A percentile compares a stretch with the other conserved stretches of the same genome.
phyloP scores from a whole-genome alignment of 1,284 basidiomycete species.

The Pholiota adiposa region DNA sequence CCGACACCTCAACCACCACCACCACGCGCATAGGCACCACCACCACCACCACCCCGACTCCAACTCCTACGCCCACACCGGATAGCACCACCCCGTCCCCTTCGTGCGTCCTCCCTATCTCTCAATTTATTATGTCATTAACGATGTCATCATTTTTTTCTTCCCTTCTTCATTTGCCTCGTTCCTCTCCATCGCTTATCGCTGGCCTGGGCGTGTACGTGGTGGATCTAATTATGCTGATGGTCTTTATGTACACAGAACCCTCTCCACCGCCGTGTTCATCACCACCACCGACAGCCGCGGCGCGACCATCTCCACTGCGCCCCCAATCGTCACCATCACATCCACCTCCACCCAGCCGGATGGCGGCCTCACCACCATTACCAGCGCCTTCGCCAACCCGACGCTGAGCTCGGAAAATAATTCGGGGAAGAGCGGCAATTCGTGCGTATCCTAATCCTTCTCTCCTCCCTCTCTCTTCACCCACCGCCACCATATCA shows the following conservation, averaged over 20 bases:
- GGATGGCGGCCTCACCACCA: conserved; percentile 54
- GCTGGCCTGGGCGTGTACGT: background rate
- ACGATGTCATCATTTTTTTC: conserved; percentile 22
- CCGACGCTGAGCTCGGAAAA: conserved; percentile 64
- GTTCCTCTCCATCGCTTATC: background rate
- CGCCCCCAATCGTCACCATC: conserved; percentile 60
- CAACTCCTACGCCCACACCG: too few species aligned
- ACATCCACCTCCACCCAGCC: conserved; percentile 56
- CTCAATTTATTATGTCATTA: conserved; percentile 19
- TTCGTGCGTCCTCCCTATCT: conserved; percentile 23
- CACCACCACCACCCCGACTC: background rate
- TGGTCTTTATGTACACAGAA: conserved; percentile 34
- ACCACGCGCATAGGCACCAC: background rate
- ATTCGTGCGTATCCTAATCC: conserved; percentile 47
- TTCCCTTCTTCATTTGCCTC: conserved; percentile 2
- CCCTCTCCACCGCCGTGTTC: conserved; percentile 54
- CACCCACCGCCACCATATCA: background rate
- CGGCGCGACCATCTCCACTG: conserved; percentile 53
- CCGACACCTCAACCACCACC: conserved; percentile 18
- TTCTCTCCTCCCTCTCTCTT: conserved; percentile 4
- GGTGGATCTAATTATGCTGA: background rate
- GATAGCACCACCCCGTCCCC: conserved; percentile 6
- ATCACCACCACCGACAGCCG: conserved; percentile 61
- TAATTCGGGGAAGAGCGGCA: conserved; percentile 35
- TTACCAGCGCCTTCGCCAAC: conserved; percentile 65